Percentiles rank a stretch among this genome's conserved stretches.
These are phyloP conservation scores for Trifolium fragiferum DNA, from an alignment of 306 rosid species.

Conservation along the genomic window DNA sequence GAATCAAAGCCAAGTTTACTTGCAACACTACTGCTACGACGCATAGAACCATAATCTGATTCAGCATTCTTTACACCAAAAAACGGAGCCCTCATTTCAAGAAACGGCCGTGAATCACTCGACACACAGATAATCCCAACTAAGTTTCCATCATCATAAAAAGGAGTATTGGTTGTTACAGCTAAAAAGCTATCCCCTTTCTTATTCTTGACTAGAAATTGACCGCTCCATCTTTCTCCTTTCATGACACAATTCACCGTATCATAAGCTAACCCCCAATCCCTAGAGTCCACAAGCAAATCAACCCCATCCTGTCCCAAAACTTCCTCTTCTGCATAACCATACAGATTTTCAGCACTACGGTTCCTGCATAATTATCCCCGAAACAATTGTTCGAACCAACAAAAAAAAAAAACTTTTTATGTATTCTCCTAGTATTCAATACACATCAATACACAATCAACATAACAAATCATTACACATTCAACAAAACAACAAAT, in stretches of 20 bases:
- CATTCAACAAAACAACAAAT: constrained; percentile 23
- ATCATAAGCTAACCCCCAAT: constrained; percentile 55
- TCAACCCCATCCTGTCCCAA: constrained; percentile 69
- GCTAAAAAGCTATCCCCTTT: constrained; percentile 68
- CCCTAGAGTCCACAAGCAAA: constrained; percentile 70
- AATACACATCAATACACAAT: background rate
- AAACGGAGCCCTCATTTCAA: constrained; percentile 57
- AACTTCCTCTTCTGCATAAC: constrained; percentile 86
- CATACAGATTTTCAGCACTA: constrained; percentile 82
- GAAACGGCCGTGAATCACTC: constrained; percentile 69
- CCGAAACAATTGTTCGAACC: constrained; percentile 28
- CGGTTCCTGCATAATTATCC: constrained; percentile 75
- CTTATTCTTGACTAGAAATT: constrained; percentile 79
- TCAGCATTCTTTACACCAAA: constrained; percentile 46
- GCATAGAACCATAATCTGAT: constrained; percentile 48
- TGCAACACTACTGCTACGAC: constrained; percentile 54
- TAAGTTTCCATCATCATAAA: constrained; percentile 77
- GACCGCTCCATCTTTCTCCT: constrained; percentile 96
- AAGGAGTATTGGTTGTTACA: constrained; percentile 71
- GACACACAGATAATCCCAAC: constrained; percentile 81
- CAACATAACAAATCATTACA: constrained; percentile 35
- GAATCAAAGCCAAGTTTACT: constrained; percentile 85
- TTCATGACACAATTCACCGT: constrained; percentile 59
- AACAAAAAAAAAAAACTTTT: background rate
- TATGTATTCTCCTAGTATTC: constrained; percentile 3